These are phyloP conservation scores for Globisporangium ultimum DNA, from an alignment of 352 stramenopile species.

Conservation along the genomic window DNA sequence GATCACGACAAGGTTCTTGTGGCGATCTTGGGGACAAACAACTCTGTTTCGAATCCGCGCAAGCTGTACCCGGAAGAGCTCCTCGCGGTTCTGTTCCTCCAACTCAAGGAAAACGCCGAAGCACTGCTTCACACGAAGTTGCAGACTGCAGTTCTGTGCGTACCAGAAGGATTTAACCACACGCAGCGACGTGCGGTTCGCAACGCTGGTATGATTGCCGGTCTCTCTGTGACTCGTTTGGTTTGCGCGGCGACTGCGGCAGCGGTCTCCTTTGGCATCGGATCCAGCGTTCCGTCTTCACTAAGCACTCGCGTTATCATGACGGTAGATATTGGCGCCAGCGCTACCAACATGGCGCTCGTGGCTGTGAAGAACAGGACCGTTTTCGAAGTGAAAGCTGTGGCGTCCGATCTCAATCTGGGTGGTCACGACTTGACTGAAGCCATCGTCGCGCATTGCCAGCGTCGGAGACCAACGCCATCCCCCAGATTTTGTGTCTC, in stretches of 20 bases:
- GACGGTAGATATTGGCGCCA: conserved; percentile 1
- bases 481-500: too few species aligned
- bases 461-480: not conserved
- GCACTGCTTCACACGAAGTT: conserved; percentile 16
- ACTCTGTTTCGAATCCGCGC: not conserved
- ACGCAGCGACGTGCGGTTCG: conserved; percentile 39
- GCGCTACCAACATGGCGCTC: conserved; percentile 21
- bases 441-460: conserved; percentile 23
- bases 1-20: conserved; percentile 30
- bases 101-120: conserved; percentile 35
- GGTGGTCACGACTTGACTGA: conserved; percentile 24
- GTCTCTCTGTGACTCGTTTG: conserved; percentile 20
- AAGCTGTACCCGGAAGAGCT: conserved; percentile 38
- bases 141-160: conserved; percentile 19
- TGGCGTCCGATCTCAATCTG: conserved; percentile 10
- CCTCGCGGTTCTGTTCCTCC: conserved; percentile 30
- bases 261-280: conserved; percentile 16
- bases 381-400: conserved; percentile 12
- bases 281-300: too few species aligned
- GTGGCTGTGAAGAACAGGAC: conserved; percentile 4
- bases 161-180: conserved; percentile 39
- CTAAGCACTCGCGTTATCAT: not conserved
- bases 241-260: conserved; percentile 36
- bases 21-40: conserved; percentile 12
- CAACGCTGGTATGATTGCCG: conserved; percentile 35